Evolutionary conservation across 2,329 filamentous ascomycete genomes (phyloP), one percentile per base, ranked within the genome.

Genomic region (Fusarium incarnatum): DNA sequence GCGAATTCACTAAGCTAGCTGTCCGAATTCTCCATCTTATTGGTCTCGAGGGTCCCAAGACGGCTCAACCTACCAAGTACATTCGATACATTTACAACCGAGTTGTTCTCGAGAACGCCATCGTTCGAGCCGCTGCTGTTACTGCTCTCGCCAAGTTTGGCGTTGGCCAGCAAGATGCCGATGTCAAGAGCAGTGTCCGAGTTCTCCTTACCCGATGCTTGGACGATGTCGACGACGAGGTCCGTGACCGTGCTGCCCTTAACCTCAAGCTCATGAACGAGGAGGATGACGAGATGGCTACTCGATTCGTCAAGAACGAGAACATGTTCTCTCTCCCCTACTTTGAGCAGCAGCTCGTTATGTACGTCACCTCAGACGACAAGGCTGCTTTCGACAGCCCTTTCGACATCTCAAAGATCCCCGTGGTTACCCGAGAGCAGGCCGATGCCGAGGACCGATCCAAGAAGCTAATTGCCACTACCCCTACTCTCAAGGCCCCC

Each of bases 31-130:
- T 99, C 58, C 95, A 99, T 81, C 88, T 99, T 22, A 91, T 99
- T 45, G 96, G 96, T 75, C 87, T 95, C 28, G 96, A 99, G 83
- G 96, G 96, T 1, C 96, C 96, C 69, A 97, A 96, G 84, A 98
- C 95, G 5, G 91, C 93, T 18, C 93, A 98, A 76, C 96, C 96
- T 1, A 98, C 96, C 60, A 98, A 99, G 86, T 99, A 98, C 80
- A 97, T 99, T 75, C 93, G 96, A 61, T 99, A 98, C 82, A 99
- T 99, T 78, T 99, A 99, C 85, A 99, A 99, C 84, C 90, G 96
- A 64, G 95, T 99, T 23, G 96, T 99, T 18, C 84, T 99, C 55
- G 96, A 99, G 82, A 99, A 99, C 78, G 94, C 96, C 42, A 94
- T 98, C 68, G 94, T 99, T 22, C 89, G 96, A 73, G 96, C 96